Percentiles rank a stretch among this genome's conserved stretches.
Evolutionary conservation across 768 basidiomycete species (phyloP).

Genomic region (Lyophyllum shimeji): DNA sequence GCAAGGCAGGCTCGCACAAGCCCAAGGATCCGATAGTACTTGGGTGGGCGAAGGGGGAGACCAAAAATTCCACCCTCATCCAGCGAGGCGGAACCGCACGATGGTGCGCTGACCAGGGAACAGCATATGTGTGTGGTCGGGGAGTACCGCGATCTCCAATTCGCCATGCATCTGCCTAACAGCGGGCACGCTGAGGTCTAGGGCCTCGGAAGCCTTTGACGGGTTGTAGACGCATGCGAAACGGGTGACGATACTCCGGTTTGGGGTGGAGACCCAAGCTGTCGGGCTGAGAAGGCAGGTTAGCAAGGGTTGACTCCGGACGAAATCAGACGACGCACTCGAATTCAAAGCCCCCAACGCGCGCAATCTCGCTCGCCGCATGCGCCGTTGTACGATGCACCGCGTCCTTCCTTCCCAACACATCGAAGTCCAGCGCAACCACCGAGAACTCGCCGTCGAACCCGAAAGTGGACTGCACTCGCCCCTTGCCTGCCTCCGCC

Average conservation of each 20-base stretch:
- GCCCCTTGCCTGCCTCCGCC: slow-evolving; percentile 1
- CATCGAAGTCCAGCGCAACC: slow-evolving; percentile 39
- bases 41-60: no score
- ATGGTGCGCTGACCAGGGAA: slow-evolving; percentile 56
- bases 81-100: slow-evolving; percentile 52
- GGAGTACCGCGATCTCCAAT: slow-evolving; percentile 50
- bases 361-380: slow-evolving; percentile 34
- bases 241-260: slow-evolving; percentile 29
- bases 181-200: not conserved
- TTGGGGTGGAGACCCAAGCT: slow-evolving; percentile 29
- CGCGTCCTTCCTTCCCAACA: slow-evolving; percentile 30
- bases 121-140: slow-evolving; percentile 51
- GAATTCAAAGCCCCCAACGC: slow-evolving; percentile 35
- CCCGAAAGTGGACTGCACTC: slow-evolving; percentile 31
- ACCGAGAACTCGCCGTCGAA: slow-evolving; percentile 54
- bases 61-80: slow-evolving; percentile 23
- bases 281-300: slow-evolving; percentile 23
- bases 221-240: slow-evolving; percentile 30
- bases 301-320: no score
- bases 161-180: slow-evolving; percentile 45
- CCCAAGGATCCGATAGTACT: no score
- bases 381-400: slow-evolving; percentile 26
- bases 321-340: slow-evolving; percentile 13
- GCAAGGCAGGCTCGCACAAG: no score
- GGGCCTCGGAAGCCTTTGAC: not conserved